Evolutionary conservation across 1,284 basidiomycete genomes (phyloP).

Genomic region (Apiotrichum akiyoshidainum): DNA sequence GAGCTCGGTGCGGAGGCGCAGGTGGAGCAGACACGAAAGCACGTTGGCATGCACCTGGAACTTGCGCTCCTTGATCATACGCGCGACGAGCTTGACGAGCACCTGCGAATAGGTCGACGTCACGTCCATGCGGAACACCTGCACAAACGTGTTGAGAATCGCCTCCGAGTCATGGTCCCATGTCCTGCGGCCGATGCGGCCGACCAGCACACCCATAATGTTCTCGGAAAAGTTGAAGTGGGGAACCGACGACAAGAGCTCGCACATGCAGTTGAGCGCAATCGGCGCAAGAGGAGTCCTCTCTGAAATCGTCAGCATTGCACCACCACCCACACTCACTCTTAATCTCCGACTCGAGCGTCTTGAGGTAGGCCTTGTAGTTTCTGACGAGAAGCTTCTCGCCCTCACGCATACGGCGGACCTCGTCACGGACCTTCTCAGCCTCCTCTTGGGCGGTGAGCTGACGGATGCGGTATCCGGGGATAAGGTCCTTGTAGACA

Average conservation of each 20-base stretch:
- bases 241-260: slow-evolving; percentile 73
- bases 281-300: slow-evolving; percentile 68
- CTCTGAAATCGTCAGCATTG: slow-evolving; percentile 52
- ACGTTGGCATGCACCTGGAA: slow-evolving; percentile 89
- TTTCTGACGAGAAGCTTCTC: slow-evolving; percentile 89
- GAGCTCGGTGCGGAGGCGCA: slow-evolving; percentile 85
- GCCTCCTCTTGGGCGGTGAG: slow-evolving; percentile 85
- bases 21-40: slow-evolving; percentile 75
- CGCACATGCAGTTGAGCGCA: slow-evolving; percentile 81
- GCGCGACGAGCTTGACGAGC: slow-evolving; percentile 82
- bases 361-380: slow-evolving; percentile 84
- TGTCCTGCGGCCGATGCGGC: slow-evolving; percentile 74
- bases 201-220: slow-evolving; percentile 82
- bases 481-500: slow-evolving; percentile 93
- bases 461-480: slow-evolving; percentile 76
- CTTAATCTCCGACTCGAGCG: slow-evolving; percentile 82
- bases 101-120: slow-evolving; percentile 80
- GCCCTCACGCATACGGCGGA: slow-evolving; percentile 85
- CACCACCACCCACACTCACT: slow-evolving; percentile 54
- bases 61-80: slow-evolving; percentile 92
- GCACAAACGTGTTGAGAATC: slow-evolving; percentile 74
- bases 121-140: slow-evolving; percentile 74
- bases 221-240: slow-evolving; percentile 98
- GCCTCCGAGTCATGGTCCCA: slow-evolving; percentile 85
- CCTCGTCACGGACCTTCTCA: slow-evolving; percentile 93